These are phyloP conservation scores for Sugiyamaella chiloensis DNA, from an alignment of 805 yeast species.

Conservation along the genomic window DNA sequence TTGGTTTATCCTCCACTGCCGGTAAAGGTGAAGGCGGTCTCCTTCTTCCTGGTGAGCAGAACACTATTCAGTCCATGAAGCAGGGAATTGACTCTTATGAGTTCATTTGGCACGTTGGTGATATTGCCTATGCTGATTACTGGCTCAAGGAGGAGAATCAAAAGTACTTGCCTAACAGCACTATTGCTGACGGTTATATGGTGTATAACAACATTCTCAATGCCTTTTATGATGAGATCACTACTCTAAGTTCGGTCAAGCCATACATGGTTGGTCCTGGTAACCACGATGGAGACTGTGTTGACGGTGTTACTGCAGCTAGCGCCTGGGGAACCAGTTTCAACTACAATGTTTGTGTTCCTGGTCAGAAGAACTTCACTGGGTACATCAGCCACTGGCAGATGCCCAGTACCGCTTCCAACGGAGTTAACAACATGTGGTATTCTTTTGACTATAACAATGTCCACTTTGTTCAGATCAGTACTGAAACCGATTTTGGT, in stretches of 20 bases:
- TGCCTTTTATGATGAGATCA: slow-evolving; percentile 18
- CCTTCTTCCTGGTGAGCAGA: slow-evolving; percentile 20
- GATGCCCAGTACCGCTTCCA: slow-evolving; percentile 29
- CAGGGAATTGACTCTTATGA: slow-evolving; percentile 13
- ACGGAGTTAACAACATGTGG: slow-evolving; percentile 29
- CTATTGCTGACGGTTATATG: slow-evolving; percentile 15
- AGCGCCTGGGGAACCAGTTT: too few species aligned
- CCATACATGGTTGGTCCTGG: slow-evolving; percentile 28
- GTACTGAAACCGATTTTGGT: slow-evolving; percentile 29
- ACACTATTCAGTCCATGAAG: slow-evolving; percentile 20
- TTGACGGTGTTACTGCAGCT: slow-evolving; percentile 12
- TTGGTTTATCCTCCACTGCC: slow-evolving; percentile 14
- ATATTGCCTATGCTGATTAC: slow-evolving; percentile 30
- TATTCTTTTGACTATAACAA: slow-evolving; percentile 31
- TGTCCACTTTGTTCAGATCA: slow-evolving; percentile 28
- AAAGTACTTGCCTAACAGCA: slow-evolving; percentile 16
- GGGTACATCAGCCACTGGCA: slow-evolving; percentile 27
- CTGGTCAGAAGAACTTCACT: slow-evolving; percentile 30
- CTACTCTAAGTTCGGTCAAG: slow-evolving; percentile 12
- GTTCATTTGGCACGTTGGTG: slow-evolving; percentile 28
- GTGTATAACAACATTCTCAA: slow-evolving; percentile 20
- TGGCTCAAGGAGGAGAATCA: slow-evolving; percentile 27
- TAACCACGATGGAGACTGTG: slow-evolving; percentile 26
- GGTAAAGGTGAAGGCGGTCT: slow-evolving; percentile 21
- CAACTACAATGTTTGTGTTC: slow-evolving; percentile 18